Evolutionary conservation across 257 asterid species (phyloP).

Genomic region (Leptodermis oblonga): DNA sequence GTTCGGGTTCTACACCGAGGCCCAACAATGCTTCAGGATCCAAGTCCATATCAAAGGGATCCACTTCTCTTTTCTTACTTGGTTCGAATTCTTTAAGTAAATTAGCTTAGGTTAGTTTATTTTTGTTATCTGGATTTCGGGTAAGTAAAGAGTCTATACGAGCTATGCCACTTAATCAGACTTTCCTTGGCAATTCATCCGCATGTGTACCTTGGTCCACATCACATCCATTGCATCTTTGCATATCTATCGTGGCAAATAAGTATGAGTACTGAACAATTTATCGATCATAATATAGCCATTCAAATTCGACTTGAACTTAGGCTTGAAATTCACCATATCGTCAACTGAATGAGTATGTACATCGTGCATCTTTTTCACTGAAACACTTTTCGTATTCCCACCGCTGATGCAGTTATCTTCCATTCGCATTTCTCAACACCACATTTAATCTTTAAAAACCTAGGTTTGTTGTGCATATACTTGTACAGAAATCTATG

Average conservation of each 20-base stretch:
- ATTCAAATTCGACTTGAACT: neutral
- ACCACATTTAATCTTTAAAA: neutral
- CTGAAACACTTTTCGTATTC: neutral
- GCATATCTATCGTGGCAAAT: neutral
- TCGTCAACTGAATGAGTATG: neutral
- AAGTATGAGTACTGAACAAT: neutral
- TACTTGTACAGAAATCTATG: neutral
- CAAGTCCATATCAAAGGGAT: too few species aligned
- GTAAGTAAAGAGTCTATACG: too few species aligned
- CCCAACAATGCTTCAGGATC: too few species aligned
- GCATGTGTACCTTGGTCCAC: too few species aligned
- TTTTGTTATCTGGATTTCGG: too few species aligned
- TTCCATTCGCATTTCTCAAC: neutral
- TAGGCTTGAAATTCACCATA: neutral
- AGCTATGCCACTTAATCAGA: too few species aligned
- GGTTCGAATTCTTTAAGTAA: too few species aligned
- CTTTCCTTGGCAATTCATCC: too few species aligned
- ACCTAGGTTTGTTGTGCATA: neutral
- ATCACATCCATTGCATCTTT: constrained; percentile 1
- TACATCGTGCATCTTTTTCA: neutral
- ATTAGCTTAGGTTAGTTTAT: too few species aligned
- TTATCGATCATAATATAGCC: neutral
- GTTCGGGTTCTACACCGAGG: too few species aligned
- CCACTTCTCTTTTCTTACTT: too few species aligned
- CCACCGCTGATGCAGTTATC: neutral